Base-by-base conservation (phyloP, 2,329 filamentous ascomycete genomes). In the Hyphodiscus sp. region DNA sequence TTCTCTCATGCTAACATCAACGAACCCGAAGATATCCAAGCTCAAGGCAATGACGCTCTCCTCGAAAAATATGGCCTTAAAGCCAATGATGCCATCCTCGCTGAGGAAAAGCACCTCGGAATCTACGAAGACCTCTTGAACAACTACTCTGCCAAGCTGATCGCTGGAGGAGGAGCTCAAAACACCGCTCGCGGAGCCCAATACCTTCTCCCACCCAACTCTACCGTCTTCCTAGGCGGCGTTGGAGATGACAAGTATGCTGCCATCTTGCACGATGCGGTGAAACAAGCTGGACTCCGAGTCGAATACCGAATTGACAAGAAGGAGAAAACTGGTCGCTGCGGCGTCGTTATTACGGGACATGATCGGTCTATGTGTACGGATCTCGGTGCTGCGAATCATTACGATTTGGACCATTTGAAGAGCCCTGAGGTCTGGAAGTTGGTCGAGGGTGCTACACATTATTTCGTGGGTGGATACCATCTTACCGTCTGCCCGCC, bases 241-340 rank as follows among this genome's bases (percentile, higher is more conserved):
- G 90, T 95, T 54, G 94, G 94, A 63, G 85, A 92, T 68, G 94
- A 99, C 80, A 94, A 96, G 77, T 96, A 95, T 74, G 89, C 91
- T 65, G 86, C 91, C 59, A 91, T 87, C 66, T 86, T 99, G 57
- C 82, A 84, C 67, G 85, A 94, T 63, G 90, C 92, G 68, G 91
- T 91, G 73, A 84, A 86, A 74, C 78, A 90, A 68, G 92, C 87
- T 63, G 94, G 94, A 66, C 85, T 97, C 59, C 86, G 90, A 67
- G 91, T 94, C 65, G 91, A 96, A 77, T 99, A 99, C 80, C 89
- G 89, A 62, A 85, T 96, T 68, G 92, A 97, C 70, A 81, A 88
- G 65, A 80, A 82, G 69, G 78, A 86, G 65, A 86, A 89, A 61
- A 99, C 94, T 38, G 94, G 94, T 65, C 89, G 91, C 68, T 99